These are phyloP conservation scores for Ceratocystis variospora DNA, from an alignment of 2,329 filamentous ascomycete species.

Conservation along the genomic window DNA sequence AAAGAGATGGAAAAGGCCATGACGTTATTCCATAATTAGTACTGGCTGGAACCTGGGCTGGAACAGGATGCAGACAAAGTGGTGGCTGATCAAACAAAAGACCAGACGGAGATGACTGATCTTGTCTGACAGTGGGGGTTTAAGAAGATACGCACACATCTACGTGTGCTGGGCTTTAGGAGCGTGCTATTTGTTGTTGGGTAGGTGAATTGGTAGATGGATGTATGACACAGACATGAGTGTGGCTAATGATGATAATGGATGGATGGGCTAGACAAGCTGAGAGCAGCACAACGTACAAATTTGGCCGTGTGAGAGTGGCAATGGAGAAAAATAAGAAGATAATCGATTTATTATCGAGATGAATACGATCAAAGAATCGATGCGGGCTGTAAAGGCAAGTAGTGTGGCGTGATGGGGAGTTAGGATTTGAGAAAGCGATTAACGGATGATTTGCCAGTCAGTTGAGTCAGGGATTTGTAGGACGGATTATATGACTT, in stretches of 20 bases:
- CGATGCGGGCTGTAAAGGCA: not conserved
- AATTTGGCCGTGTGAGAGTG: not conserved
- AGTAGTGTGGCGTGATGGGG: not conserved
- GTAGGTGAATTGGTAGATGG: no score
- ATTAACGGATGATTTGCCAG: not conserved
- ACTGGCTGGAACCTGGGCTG: not conserved
- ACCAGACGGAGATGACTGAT: not conserved
- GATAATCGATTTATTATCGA: not conserved
- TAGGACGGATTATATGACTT: not conserved
- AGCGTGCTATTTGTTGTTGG: no score
- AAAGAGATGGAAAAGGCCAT: not conserved
- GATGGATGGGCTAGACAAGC: not conserved
- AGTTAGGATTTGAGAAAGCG: not conserved
- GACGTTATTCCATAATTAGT: constrained; percentile 6
- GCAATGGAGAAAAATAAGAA: not conserved
- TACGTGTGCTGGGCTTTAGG: no score
- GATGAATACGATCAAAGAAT: not conserved
- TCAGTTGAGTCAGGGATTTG: not conserved
- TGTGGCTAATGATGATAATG: not conserved
- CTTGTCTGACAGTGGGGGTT: constrained; percentile 3
- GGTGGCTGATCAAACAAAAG: constrained; percentile 5
- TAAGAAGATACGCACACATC: no score
- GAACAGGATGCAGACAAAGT: not conserved
- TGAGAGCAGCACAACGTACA: not conserved
- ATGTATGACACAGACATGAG: no score